Evolutionary conservation across 345 rosid genomes (phyloP).

Genomic region (Hevea brasiliensis): DNA sequence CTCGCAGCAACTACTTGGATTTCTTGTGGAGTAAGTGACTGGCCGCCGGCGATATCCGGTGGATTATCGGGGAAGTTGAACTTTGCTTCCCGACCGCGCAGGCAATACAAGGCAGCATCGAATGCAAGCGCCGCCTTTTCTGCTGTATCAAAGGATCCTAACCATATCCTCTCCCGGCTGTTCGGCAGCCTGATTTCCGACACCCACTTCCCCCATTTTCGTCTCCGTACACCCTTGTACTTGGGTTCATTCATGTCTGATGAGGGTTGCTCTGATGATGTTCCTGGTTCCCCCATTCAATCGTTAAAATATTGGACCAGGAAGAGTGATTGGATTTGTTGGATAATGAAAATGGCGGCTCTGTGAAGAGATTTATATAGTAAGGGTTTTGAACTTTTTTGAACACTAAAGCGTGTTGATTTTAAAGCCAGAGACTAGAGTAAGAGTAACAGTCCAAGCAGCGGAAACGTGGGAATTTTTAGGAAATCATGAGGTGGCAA

Average conservation of each 20-base stretch:
- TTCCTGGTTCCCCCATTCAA: slow-evolving; percentile 19
- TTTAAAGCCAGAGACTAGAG: not conserved
- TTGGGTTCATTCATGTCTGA: slow-evolving; percentile 33
- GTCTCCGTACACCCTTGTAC: slow-evolving; percentile 82
- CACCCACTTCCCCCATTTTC: slow-evolving; percentile 97
- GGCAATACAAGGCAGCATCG: slow-evolving; percentile 74
- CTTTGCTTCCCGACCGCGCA: slow-evolving; percentile 61
- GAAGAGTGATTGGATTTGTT: not conserved
- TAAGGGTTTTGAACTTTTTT: not conserved
- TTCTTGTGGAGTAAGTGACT: slow-evolving; percentile 44
- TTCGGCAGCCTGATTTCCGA: slow-evolving; percentile 90
- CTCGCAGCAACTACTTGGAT: slow-evolving; percentile 60
- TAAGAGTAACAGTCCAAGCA: not conserved
- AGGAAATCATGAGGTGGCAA: not conserved
- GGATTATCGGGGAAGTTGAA: slow-evolving; percentile 70
- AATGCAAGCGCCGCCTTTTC: slow-evolving; percentile 94
- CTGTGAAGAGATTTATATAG: not conserved
- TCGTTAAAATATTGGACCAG: not conserved
- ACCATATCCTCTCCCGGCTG: slow-evolving; percentile 87
- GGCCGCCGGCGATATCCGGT: slow-evolving; percentile 46
- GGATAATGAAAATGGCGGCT: slow-evolving; percentile 32
- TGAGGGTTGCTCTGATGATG: slow-evolving; percentile 11
- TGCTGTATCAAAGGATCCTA: slow-evolving; percentile 71
- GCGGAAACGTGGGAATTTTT: slow-evolving; percentile 7
- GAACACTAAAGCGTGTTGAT: slow-evolving; percentile 32